Evolutionary conservation across 2,329 filamentous ascomycete species (phyloP), one percentile per base, ranked within the genome.

Genomic region (Onygenales sp.): DNA sequence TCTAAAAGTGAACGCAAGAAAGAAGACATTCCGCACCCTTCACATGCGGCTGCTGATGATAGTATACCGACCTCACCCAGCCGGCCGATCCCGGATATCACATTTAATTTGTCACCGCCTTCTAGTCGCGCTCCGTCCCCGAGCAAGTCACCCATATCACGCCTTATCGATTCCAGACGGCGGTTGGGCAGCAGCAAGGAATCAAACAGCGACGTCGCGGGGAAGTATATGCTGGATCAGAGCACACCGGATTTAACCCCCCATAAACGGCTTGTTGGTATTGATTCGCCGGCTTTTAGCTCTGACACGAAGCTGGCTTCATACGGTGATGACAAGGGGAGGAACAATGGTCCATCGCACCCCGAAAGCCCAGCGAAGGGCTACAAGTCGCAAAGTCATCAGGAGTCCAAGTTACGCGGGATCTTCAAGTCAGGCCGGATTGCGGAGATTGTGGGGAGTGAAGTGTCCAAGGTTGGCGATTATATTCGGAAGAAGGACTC

Each of bases 391-490:
- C 49, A 36, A 3, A 52, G 59, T 44, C 53, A 75, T 65, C 59
- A 73, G 71, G 62, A 82, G 73, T 81, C 80, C 8, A 82, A 80
- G 37, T 75, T 89, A 7, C 81, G 84, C 42, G 83, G 85, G 6
- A 84, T 95, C 47, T 86, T 95, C 70, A 92, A 89, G 70, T 85
- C 84, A 2, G 81, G 83, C 49, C 78, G 86, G 52, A 83, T 92
- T 57, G 87, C 88, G 56, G 86, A 82, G 33, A 78, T 88, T 33
- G 80, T 94, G 2, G 78, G 80, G n/a, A 77, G 75, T 56, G 83
- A 85, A 61, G 77, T 84, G 6, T 78, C 80, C 0, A 81, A 79
- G 61, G 76, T 85, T 36, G 79, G 81, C 13, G 81, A 82, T 49
- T 74, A 80, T 43, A 78, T 85, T 21, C 74, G 82, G 67, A 79